Conservation (phyloP, 768 basidiomycete species). For the Pisolithus sp. region DNA sequence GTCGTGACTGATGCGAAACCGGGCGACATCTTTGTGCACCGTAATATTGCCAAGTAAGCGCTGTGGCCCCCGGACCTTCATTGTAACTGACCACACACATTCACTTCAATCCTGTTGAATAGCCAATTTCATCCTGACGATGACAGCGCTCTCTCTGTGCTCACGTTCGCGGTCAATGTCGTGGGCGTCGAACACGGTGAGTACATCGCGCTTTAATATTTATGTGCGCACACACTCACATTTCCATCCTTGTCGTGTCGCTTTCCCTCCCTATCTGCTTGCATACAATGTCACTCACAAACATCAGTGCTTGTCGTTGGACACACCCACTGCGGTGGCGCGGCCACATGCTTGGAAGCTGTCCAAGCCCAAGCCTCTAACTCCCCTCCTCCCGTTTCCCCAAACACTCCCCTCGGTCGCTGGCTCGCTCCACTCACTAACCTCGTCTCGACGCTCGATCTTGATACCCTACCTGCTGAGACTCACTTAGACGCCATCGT, state of each 20-base stretch:
- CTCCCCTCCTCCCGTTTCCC: conserved; percentile 14
- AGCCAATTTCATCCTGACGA: conserved; percentile 75
- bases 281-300: not conserved
- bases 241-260: conserved; percentile 17
- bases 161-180: conserved; percentile 65
- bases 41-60: conserved; percentile 84
- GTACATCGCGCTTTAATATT: conserved; percentile 14
- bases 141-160: conserved; percentile 61
- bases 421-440: conserved; percentile 69
- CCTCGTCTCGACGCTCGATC: conserved; percentile 38
- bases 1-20: conserved; percentile 68
- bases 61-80: not conserved
- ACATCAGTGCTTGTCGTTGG: conserved; percentile 73
- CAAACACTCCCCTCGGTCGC: conserved; percentile 48
- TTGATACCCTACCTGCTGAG: conserved; percentile 31
- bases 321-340: conserved; percentile 81
- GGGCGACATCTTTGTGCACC: conserved; percentile 82
- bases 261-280: conserved; percentile 2
- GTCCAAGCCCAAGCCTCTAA: conserved; percentile 21
- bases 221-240: no score
- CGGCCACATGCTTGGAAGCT: conserved; percentile 46
- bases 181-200: conserved; percentile 75
- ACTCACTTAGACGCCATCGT: conserved; percentile 43
- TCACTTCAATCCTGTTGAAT: conserved; percentile 1
- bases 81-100: not conserved